Percentiles rank a stretch among this genome's conserved stretches.
Evolutionary conservation across 345 rosid species (phyloP).

Genomic region (Eucalyptus shirleyi): DNA sequence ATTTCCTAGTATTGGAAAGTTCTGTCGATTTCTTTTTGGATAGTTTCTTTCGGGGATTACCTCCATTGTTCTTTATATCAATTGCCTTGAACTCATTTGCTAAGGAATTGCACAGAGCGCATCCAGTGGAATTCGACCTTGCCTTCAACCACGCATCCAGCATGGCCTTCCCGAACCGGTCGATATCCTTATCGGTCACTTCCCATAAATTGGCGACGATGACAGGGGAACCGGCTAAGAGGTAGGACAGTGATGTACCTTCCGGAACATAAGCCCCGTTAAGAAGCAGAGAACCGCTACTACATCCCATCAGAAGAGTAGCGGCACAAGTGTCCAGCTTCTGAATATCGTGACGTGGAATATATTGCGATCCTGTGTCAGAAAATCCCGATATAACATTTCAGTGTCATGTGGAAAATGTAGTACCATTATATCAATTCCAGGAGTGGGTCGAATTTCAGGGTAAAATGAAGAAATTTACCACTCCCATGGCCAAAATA

Average conservation of each 20-base stretch:
- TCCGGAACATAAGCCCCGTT: conserved; percentile 71
- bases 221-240: conserved; percentile 73
- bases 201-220: conserved; percentile 88
- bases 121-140: conserved; percentile 30
- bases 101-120: conserved; percentile 28
- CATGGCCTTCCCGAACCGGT: conserved; percentile 76
- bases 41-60: conserved; percentile 23
- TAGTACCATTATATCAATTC: neutral
- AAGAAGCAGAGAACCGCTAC: conserved; percentile 66
- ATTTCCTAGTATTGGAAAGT: neutral
- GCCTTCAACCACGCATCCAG: conserved; percentile 70
- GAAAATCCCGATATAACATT: neutral
- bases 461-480: conserved; percentile 9
- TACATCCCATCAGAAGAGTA: conserved; percentile 85
- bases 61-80: conserved; percentile 18
- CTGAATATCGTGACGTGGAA: conserved; percentile 52
- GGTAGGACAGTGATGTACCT: conserved; percentile 66
- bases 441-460: neutral
- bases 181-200: conserved; percentile 88
- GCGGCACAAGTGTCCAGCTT: conserved; percentile 75
- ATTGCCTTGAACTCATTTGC: conserved; percentile 44
- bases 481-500: conserved; percentile 98
- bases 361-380: conserved; percentile 60
- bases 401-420: neutral
- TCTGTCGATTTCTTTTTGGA: conserved; percentile 14